Base-by-base conservation (phyloP, 108 stramenopile species). In the Pseudonitzschia delicatissima region DNA sequence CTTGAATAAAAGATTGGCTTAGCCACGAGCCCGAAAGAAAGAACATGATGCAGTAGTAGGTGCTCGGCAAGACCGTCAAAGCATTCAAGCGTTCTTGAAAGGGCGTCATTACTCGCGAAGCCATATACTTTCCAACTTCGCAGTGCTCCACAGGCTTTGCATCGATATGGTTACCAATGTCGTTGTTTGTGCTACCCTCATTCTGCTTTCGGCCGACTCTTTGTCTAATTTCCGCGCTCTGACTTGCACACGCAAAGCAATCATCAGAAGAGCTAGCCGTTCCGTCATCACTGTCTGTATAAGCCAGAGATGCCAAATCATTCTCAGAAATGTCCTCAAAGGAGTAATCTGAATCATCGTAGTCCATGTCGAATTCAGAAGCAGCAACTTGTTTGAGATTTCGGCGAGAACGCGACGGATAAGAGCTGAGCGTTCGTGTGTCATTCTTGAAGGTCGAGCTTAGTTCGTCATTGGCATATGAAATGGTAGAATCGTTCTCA, bases 81-180 rank as follows among this genome's bases (percentile, higher is more conserved):
- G 84, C 87, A 66, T 92, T 92, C 62, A 77, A 70, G 21, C 78
- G 70, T 63, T 92, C 91, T 70, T 92, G 91, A 39, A 77, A 62
- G 9, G 82, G 71, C 15, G 87, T 78, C 91, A 92, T 92, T 31
- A 82, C 73, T 48, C 91, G 80, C 39, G 73, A 68, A n/a, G 70
- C 62, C 72, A 76, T 69, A 65, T 74, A 79, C 28, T 70, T 45
- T 26, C 71, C 71, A 18, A 75, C 68, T 45, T 74, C 73, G 21
- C 36, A 42, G 23, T 61, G n/a, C 9, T 35, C 23, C 7, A 21
- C 0, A 3, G 7, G 11, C 40, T 61, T 61, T 3, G 26, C 53
- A 33, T 55, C 1, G 15, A 29, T 25, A 2, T 48, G 1, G 21
- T 21, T 21, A 21, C 23, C 17, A 21, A 2, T 23, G 2, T 9